Evolutionary conservation across 371 early-diverging fungal genomes (phyloP), one percentile per base, ranked within the genome.

Genomic region (Mucor plumbeus): DNA sequence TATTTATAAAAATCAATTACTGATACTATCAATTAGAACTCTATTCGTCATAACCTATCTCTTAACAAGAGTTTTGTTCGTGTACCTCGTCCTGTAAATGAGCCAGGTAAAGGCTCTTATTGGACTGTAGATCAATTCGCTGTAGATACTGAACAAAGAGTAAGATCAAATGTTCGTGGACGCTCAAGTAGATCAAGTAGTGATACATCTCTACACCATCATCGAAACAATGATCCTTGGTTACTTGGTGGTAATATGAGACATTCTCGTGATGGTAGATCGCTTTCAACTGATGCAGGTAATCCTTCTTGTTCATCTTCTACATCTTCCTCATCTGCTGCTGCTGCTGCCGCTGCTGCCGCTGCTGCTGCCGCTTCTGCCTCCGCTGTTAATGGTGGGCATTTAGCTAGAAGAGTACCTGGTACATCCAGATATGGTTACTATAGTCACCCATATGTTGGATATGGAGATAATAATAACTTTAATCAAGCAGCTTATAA

Each of bases 31-130:
- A 39, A n/a, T 15, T 74, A 95, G 88, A 99, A 99, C 77, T 97
- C 97, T 5, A 95, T 99, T 55, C 90, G 99, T 34, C 99, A 99
- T 81, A 99, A 99, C 72, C 86, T 99, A 21, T 95, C 96, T 8
- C 82, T 99, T 36, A 99, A 98, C 78, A 94, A 94, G 72, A 83
- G 90, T 40, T 99, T 99, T 76, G 85, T 93, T 62, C 90, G 94
- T 54, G 90, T 95, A 3, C 96, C 97, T 17, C 86, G 97, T 57
- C 91, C 94, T 5, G 80, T 87, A 64, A 88, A 92, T 69, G 94
- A 96, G 73, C 93, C 93, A 9, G 99, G 99, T 31, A 99, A 99
- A 74, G 99, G 99, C 13, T 87, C 94, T 14, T 97, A 92, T 75
- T 98, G 98, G 99, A 87, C 89, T 10, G 79, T 93, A 2, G 91